Conservation (phyloP, 129 eudicot genomes). For the Oenanthe sinensis region DNA sequence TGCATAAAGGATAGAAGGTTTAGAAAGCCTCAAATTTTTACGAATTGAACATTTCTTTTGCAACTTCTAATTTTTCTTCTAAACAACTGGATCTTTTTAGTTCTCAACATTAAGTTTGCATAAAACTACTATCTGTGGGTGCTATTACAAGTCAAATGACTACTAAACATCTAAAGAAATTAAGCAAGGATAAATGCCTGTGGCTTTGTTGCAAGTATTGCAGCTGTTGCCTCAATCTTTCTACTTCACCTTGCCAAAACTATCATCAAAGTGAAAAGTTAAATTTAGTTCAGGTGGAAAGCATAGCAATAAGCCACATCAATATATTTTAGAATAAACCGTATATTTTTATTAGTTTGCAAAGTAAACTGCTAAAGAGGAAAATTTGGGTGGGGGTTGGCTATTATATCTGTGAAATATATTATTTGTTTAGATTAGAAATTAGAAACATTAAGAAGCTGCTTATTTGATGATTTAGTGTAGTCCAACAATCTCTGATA, state of each 20-base stretch:
- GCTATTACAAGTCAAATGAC: not conserved
- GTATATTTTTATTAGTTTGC: not conserved
- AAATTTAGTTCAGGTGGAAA: not conserved
- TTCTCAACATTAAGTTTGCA: not conserved
- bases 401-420: no score
- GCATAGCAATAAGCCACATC: not conserved
- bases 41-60: no score
- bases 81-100: no score
- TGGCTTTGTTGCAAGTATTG: conserved; percentile 33
- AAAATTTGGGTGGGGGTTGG: no score
- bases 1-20: no score
- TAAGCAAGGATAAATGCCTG: conserved; percentile 14
- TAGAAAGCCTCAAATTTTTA: no score
- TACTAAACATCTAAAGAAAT: not conserved
- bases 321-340: not conserved
- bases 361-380: not conserved
- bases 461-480: not conserved
- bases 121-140: not conserved
- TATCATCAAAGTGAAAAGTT: conserved; percentile 5
- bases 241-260: conserved; percentile 43
- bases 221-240: conserved; percentile 33
- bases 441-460: no score
- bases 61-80: no score
- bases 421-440: not conserved
- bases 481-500: not conserved